phyloP scores from a whole-genome alignment of 768 basidiomycete species.

The Tricholoma furcatifolium region DNA sequence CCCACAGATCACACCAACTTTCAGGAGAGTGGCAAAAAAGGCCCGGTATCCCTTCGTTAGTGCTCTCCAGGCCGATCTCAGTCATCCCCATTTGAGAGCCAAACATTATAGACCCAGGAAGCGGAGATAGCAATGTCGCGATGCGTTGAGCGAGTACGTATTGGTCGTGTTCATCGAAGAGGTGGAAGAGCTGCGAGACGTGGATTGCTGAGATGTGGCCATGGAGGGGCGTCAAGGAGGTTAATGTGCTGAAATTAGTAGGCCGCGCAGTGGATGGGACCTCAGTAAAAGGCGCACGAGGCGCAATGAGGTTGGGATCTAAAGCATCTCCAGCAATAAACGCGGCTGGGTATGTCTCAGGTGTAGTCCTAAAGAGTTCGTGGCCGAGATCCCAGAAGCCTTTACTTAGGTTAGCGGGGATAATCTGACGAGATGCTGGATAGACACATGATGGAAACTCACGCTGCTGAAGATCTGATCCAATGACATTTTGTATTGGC shows the following conservation, averaged over 20 bases:
- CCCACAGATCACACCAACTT: slow-evolving; percentile 33
- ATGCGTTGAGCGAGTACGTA: slow-evolving; percentile 35
- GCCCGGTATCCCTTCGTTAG: background rate
- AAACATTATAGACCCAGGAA: slow-evolving; percentile 42
- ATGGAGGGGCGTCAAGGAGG: slow-evolving; percentile 27
- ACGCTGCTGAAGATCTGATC: slow-evolving; percentile 22
- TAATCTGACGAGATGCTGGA: background rate
- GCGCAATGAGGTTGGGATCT: slow-evolving; percentile 39
- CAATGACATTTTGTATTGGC: slow-evolving; percentile 19
- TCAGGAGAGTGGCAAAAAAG: slow-evolving; percentile 34
- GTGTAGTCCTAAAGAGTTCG: slow-evolving; percentile 51
- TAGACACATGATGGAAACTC: background rate
- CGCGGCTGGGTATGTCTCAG: slow-evolving; percentile 47
- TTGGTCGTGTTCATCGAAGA: slow-evolving; percentile 41
- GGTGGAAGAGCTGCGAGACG: slow-evolving; percentile 48
- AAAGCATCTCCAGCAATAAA: slow-evolving; percentile 59
- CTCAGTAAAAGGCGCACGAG: slow-evolving; percentile 20
- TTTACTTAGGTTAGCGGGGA: no score
- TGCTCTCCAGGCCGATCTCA: slow-evolving; percentile 23
- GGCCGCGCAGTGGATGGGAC: slow-evolving; percentile 17
- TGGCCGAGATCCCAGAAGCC: slow-evolving; percentile 65
- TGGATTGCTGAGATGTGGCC: slow-evolving; percentile 48
- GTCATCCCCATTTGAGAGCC: slow-evolving; percentile 33
- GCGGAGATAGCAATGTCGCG: slow-evolving; percentile 36
- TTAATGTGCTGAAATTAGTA: slow-evolving; percentile 18